phyloP scores from a whole-genome alignment of 2,329 filamentous ascomycete species.

The Diaporthe ilicicola region DNA sequence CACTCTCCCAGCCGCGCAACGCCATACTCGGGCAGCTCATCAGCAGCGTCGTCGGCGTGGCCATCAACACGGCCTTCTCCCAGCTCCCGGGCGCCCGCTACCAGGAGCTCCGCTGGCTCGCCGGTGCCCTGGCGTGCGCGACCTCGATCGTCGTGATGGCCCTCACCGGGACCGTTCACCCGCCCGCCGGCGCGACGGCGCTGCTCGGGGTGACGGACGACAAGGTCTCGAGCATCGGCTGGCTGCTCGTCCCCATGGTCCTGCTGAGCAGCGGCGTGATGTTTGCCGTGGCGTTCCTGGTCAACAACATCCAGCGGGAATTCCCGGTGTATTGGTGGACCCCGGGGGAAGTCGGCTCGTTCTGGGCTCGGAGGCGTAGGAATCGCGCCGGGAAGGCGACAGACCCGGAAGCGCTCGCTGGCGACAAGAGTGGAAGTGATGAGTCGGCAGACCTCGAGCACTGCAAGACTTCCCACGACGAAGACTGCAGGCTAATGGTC shows the following conservation, averaged over 20 bases:
- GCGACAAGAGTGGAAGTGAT: background rate
- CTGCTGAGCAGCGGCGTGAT: conserved; percentile 69
- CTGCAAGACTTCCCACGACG: conserved; percentile 1
- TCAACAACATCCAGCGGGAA: conserved; percentile 74
- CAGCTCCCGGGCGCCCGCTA: conserved; percentile 50
- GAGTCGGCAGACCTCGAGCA: background rate
- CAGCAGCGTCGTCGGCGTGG: conserved; percentile 67
- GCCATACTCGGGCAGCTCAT: conserved; percentile 73
- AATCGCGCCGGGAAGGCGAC: background rate
- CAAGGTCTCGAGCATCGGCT: conserved; percentile 65
- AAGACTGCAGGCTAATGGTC: conserved; percentile 1
- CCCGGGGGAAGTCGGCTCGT: conserved; percentile 46
- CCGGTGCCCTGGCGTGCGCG: conserved; percentile 71
- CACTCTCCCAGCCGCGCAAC: conserved; percentile 77
- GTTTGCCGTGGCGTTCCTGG: conserved; percentile 66
- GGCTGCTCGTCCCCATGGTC: conserved; percentile 72
- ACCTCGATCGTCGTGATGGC: conserved; percentile 71
- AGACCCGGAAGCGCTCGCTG: background rate
- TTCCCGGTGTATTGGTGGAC: conserved; percentile 80
- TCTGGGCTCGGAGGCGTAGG: conserved; percentile 31
- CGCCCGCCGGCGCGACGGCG: conserved; percentile 78
- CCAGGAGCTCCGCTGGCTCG: conserved; percentile 67
- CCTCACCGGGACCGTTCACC: conserved; percentile 76
- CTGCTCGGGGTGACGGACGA: conserved; percentile 71
- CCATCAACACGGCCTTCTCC: conserved; percentile 71